These are phyloP conservation scores for Arctium minus DNA, from an alignment of 129 eudicot species.

Conservation along the genomic window DNA sequence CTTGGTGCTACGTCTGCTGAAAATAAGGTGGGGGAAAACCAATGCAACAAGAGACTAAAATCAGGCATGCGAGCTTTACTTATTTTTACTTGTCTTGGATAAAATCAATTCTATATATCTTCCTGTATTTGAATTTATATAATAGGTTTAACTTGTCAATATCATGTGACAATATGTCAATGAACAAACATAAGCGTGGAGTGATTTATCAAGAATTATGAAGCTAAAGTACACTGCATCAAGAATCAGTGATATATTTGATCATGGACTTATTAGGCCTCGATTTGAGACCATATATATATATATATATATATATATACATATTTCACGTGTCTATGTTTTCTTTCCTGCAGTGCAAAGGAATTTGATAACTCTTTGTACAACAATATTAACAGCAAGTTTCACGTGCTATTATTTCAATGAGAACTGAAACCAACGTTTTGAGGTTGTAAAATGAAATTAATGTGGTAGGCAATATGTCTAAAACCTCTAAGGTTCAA, in stretches of 20 bases:
- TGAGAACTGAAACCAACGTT: too few species aligned
- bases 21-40: conserved; percentile 35
- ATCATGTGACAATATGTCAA: not conserved
- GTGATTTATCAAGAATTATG: not conserved
- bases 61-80: conserved; percentile 47
- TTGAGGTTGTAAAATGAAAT: too few species aligned
- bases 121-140: not conserved
- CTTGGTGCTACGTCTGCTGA: conserved; percentile 35
- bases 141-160: not conserved
- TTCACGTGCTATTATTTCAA: too few species aligned
- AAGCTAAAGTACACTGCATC: not conserved
- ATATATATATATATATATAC: too few species aligned
- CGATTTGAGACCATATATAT: not conserved
- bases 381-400: too few species aligned
- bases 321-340: too few species aligned
- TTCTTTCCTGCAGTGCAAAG: too few species aligned
- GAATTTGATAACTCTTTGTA: too few species aligned
- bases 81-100: not conserved
- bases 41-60: conserved; percentile 67
- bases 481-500: too few species aligned
- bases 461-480: too few species aligned
- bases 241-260: not conserved
- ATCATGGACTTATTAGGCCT: not conserved
- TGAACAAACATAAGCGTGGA: not conserved
- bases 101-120: not conserved